Base-by-base conservation (phyloP, 768 basidiomycete genomes). In the Rhodotorula taiwanensis region DNA sequence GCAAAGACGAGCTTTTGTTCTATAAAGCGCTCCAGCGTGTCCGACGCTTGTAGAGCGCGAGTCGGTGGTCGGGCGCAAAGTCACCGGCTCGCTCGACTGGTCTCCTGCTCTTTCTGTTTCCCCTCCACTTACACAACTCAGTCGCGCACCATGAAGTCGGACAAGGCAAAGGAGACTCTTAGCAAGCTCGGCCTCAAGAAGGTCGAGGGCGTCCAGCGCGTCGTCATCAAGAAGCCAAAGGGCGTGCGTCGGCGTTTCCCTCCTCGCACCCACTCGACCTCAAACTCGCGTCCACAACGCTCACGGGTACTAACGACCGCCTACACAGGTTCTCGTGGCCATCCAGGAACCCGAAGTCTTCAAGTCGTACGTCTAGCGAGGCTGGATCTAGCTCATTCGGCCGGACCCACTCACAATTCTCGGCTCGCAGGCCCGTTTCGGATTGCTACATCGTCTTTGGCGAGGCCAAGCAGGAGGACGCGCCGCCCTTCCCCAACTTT, bases 371-470 rank as follows among this genome's bases (percentile, higher is more conserved):
- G 64, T 60, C 51, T 51, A n/a, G n/a, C n/a, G n/a, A n/a, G n/a
- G n/a, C n/a, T n/a, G n/a, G n/a, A n/a, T n/a, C n/a, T n/a, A n/a
- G n/a, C n/a, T n/a, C n/a, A n/a, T n/a, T n/a, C n/a, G n/a, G n/a
- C n/a, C n/a, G n/a, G n/a, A n/a, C 23, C 23, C 23, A 44, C 42
- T 3, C 21, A 27, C 21, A 39, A 25, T 33, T 11, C 45, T 49
- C n/a, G 34, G 89, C 39, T 18, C 41, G 14, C 48, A 67, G 66
- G 53, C 85, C 87, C 47, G 92, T 90, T 79, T 91, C 89, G 75
- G 95, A 99, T 79, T 90, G 88, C 78, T 97, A 99, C 82, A 90
- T 99, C 75, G 92, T 99, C 68, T 99, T 98, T 73, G 95, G 95
- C 69, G 95, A 98, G 81, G 93, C 58, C 64, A 62, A 65, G 70